phyloP scores from a whole-genome alignment of 768 basidiomycete species.

The Kwoniella sp. region DNA sequence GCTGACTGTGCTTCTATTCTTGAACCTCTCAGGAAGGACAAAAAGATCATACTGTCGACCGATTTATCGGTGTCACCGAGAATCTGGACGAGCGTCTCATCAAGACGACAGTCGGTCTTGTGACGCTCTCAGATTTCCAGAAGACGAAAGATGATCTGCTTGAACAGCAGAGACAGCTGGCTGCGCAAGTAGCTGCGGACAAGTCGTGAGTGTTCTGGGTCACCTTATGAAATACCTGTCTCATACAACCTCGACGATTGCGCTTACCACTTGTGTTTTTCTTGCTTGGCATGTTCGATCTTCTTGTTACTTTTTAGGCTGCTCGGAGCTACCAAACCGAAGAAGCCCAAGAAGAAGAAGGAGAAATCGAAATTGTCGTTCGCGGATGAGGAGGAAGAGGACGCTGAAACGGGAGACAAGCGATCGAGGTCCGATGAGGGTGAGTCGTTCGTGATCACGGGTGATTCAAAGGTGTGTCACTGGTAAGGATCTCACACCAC shows the following conservation, averaged over 20 bases:
- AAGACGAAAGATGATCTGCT: constrained; percentile 83
- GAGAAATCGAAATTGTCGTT: constrained; percentile 89
- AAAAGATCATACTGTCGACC: constrained; percentile 80
- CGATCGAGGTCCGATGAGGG: constrained; percentile 11
- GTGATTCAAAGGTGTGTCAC: neutral
- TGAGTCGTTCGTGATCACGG: constrained; percentile 9
- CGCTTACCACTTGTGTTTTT: neutral
- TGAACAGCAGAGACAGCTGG: constrained; percentile 86
- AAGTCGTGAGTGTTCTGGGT: constrained; percentile 21
- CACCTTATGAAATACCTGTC: too few relatives aligned
- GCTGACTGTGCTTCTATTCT: neutral
- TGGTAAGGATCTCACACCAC: constrained; percentile 58
- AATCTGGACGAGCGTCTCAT: constrained; percentile 92
- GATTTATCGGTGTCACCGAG: constrained; percentile 92
- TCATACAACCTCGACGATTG: neutral
- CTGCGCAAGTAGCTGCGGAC: constrained; percentile 67
- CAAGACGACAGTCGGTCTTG: constrained; percentile 86
- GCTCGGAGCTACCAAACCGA: constrained; percentile 62
- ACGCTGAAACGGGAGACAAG: constrained; percentile 26
- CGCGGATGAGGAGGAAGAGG: constrained; percentile 77
- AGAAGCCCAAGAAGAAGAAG: constrained; percentile 93
- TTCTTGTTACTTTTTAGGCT: neutral
- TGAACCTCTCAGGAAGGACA: constrained; percentile 68
- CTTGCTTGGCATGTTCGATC: too few relatives aligned
- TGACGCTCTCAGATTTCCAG: constrained; percentile 88